Evolutionary conservation across 495 filamentous ascomycete genomes (phyloP).

Genomic region (Filosporella fistucella): DNA sequence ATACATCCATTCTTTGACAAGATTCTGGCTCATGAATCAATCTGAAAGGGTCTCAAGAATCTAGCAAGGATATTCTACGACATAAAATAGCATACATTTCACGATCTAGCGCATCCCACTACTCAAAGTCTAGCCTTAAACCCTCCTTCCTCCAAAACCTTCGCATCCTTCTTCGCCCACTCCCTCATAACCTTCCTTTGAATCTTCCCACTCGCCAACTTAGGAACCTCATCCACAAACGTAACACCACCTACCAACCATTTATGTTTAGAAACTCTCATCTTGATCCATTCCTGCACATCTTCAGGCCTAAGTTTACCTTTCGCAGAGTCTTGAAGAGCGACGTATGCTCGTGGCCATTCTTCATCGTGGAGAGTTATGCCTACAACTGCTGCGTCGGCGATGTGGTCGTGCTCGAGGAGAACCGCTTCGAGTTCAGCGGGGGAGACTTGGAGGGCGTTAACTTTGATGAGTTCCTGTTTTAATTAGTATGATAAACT

Average conservation of each 20-base stretch:
- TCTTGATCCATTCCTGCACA: conserved; percentile 56
- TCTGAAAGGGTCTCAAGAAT: too few species aligned
- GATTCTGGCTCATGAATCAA: too few species aligned
- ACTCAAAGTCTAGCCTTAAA: background rate
- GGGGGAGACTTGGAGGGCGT: conserved; percentile 70
- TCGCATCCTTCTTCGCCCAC: conserved; percentile 23
- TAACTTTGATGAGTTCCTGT: conserved; percentile 63
- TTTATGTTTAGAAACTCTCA: conserved; percentile 55
- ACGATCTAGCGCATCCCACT: too few species aligned
- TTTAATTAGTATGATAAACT: conserved; percentile 25
- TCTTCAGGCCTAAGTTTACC: conserved; percentile 45
- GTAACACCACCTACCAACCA: conserved; percentile 72
- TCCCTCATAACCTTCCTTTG: conserved; percentile 60
- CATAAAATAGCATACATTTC: too few species aligned
- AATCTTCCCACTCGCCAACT: conserved; percentile 82
- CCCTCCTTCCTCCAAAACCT: conserved; percentile 5
- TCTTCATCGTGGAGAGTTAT: conserved; percentile 65
- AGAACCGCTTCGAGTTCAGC: conserved; percentile 71
- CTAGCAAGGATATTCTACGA: too few species aligned
- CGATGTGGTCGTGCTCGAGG: conserved; percentile 59
- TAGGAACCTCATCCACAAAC: conserved; percentile 78
- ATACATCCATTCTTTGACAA: too few species aligned
- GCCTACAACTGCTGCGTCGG: conserved; percentile 77
- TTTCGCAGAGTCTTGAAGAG: conserved; percentile 46
- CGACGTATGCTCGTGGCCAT: conserved; percentile 76